Evolutionary conservation across 2,329 filamentous ascomycete genomes (phyloP).

Genomic region (Didymella arachidicola): DNA sequence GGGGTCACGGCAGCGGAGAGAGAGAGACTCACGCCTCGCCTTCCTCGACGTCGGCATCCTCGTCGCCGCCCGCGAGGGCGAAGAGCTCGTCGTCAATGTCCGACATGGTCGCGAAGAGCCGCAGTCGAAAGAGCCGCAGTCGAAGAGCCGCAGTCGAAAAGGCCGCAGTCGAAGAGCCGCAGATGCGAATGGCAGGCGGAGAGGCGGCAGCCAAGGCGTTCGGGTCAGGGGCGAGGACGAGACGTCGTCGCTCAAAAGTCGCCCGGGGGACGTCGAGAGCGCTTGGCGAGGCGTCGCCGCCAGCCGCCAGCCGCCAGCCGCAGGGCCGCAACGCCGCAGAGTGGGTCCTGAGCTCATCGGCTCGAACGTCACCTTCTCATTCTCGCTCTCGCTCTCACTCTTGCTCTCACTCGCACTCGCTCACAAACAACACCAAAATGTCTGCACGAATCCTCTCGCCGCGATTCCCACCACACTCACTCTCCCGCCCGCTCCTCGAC

Average conservation of each 20-base stretch:
- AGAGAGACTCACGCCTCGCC: conserved; percentile 78
- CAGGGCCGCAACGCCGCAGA: conserved; percentile 3
- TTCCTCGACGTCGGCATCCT: conserved; percentile 69
- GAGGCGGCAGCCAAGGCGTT: conserved; percentile 8
- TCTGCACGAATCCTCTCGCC: conserved; percentile 24
- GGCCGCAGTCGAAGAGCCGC: background rate
- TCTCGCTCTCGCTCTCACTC: background rate
- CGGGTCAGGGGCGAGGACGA: conserved; percentile 29
- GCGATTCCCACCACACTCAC: background rate
- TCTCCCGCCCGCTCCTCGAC: conserved; percentile 26
- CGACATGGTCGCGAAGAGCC: conserved; percentile 66
- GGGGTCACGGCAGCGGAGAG: too few relatives aligned
- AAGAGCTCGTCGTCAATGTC: conserved; percentile 88
- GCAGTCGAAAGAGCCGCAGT: conserved; percentile 14
- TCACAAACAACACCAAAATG: conserved; percentile 24
- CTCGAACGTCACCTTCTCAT: background rate
- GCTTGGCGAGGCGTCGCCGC: conserved; percentile 29
- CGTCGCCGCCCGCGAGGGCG: conserved; percentile 80
- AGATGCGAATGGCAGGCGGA: conserved; percentile 15
- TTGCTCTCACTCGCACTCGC: background rate
- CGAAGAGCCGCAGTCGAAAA: background rate
- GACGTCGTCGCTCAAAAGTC: conserved; percentile 29
- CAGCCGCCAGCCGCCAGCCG: too few relatives aligned
- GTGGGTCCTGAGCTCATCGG: conserved; percentile 36
- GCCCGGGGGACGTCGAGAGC: conserved; percentile 28